phyloP scores from a whole-genome alignment of 2,329 filamentous ascomycete genomes.

The Fusarium austroafricanum region DNA sequence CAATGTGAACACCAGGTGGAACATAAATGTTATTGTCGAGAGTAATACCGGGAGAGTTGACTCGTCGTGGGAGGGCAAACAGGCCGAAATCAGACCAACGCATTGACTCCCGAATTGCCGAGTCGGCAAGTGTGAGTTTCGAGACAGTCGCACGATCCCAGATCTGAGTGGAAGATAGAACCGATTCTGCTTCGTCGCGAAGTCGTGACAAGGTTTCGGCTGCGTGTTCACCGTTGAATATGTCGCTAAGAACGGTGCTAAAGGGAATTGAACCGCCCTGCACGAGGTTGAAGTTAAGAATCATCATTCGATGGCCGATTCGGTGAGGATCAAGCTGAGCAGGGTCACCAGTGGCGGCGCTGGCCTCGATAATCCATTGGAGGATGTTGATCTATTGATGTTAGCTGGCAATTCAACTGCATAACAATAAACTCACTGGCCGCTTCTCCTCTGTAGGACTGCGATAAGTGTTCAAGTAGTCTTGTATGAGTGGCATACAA shows the following conservation, averaged over 20 bases:
- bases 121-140: neutral
- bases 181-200: neutral
- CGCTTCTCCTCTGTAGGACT: neutral
- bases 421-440: neutral
- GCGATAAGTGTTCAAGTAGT: neutral
- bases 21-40: neutral
- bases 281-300: constrained; percentile 1
- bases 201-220: neutral
- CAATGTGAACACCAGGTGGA: neutral
- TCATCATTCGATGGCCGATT: neutral
- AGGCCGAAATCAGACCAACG: constrained; percentile 1
- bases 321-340: neutral
- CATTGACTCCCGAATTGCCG: constrained; percentile 1
- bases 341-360: neutral
- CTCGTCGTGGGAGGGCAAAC: neutral
- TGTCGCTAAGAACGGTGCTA: neutral
- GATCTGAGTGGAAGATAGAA: neutral
- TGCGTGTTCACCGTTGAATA: neutral
- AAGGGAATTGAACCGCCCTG: constrained; percentile 1
- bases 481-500: neutral
- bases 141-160: neutral
- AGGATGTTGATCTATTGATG: neutral
- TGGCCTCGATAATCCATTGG: constrained; percentile 2
- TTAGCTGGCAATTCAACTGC: neutral
- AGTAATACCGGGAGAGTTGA: neutral